Conservation (phyloP, 2,329 filamentous ascomycete species). For the Penicillium rolfsii region DNA sequence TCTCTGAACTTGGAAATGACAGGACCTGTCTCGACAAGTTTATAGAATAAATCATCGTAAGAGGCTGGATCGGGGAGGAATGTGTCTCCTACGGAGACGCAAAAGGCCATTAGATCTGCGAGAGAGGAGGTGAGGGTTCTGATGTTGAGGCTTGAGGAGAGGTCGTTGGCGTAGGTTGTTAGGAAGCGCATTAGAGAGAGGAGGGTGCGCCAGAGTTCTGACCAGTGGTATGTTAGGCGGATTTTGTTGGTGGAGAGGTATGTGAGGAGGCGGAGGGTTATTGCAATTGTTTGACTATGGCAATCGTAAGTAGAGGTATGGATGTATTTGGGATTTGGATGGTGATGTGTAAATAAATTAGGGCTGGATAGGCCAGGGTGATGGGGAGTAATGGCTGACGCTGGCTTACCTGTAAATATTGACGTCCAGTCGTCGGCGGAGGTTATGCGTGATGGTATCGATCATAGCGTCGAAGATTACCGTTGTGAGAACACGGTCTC, state of each 20-base stretch:
- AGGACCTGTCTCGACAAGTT: constrained; percentile 89
- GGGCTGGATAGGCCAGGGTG: not conserved
- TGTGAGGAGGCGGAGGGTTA: constrained; percentile 79
- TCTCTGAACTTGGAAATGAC: constrained; percentile 80
- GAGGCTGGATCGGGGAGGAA: constrained; percentile 85
- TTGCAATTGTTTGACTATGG: constrained; percentile 69
- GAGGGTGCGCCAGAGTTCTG: constrained; percentile 88
- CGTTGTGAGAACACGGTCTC: constrained; percentile 73
- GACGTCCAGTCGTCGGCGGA: constrained; percentile 81
- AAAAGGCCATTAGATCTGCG: constrained; percentile 80
- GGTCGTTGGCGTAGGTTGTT: constrained; percentile 78
- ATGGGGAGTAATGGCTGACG: not conserved
- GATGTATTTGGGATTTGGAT: not conserved
- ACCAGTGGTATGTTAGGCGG: constrained; percentile 88
- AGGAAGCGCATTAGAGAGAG: constrained; percentile 88
- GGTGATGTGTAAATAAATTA: too few species aligned
- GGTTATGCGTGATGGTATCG: constrained; percentile 91
- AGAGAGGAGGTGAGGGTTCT: constrained; percentile 74
- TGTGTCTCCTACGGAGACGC: constrained; percentile 82
- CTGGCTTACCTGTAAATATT: constrained; percentile 70
- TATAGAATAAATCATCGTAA: constrained; percentile 98
- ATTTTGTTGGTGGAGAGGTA: constrained; percentile 81
- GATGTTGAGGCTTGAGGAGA: constrained; percentile 71
- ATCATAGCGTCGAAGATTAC: constrained; percentile 83
- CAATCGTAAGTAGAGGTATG: not conserved